Evolutionary conservation across 1,284 basidiomycete genomes (phyloP).

Genomic region (Puccinia coronata): DNA sequence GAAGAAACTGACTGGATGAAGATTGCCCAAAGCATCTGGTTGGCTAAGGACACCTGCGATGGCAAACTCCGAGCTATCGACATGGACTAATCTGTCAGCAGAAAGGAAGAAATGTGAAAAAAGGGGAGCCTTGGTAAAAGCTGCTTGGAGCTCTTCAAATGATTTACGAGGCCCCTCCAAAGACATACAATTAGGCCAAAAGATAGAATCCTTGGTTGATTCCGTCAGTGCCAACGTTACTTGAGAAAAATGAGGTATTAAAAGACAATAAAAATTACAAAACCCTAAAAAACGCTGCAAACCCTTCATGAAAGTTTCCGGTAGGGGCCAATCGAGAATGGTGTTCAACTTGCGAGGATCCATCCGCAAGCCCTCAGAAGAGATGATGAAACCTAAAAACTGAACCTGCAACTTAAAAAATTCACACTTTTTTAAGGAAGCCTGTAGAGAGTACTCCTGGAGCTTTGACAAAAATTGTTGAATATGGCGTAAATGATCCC

Average conservation of each 20-base stretch:
- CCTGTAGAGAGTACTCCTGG: not conserved
- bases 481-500: conserved; percentile 51
- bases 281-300: conserved; percentile 8
- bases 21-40: not conserved
- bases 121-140: conserved; percentile 4
- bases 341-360: conserved; percentile 18
- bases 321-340: not conserved
- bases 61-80: conserved; percentile 29
- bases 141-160: not conserved
- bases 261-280: conserved; percentile 8
- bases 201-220: not conserved
- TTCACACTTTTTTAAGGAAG: conserved; percentile 22
- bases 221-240: not conserved
- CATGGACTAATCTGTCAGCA: conserved; percentile 9
- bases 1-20: conserved; percentile 22
- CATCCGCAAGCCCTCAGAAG: not conserved
- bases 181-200: not conserved
- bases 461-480: not conserved
- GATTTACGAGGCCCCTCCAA: not conserved
- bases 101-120: conserved; percentile 22
- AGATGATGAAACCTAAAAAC: conserved; percentile 24
- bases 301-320: not conserved
- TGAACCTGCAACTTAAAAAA: conserved; percentile 12
- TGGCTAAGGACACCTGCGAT: conserved; percentile 25
- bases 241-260: not conserved